These are phyloP conservation scores for Mucor ambiguus DNA, from an alignment of 371 early-diverging fungal species.

Conservation along the genomic window DNA sequence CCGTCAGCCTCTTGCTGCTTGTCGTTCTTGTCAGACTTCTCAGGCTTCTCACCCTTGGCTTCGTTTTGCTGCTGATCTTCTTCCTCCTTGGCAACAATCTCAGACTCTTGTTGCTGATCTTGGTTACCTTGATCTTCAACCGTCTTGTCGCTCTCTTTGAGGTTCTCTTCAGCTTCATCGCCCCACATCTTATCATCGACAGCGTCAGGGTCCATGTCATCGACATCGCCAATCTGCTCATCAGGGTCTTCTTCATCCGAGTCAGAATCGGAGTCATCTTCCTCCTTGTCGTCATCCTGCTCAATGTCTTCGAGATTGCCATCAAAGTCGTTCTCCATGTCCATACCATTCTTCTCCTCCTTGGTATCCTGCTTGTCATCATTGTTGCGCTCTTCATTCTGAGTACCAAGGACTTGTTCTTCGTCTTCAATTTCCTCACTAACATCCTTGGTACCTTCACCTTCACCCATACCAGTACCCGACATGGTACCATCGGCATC, in stretches of 20 bases:
- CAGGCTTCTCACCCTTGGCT: constrained; percentile 37
- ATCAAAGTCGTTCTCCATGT: constrained; percentile 96
- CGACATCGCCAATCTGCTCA: constrained; percentile 92
- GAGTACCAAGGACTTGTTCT: constrained; percentile 90
- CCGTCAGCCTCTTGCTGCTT: constrained; percentile 48
- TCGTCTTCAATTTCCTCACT: constrained; percentile 96
- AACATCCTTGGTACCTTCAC: constrained; percentile 94
- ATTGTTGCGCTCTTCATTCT: constrained; percentile 73
- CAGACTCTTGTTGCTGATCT: constrained; percentile 58
- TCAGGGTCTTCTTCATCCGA: constrained; percentile 71
- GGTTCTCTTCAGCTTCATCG: constrained; percentile 77
- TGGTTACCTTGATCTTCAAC: constrained; percentile 59
- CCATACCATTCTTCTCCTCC: constrained; percentile 92
- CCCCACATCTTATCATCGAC: constrained; percentile 98
- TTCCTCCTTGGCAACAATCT: constrained; percentile 72
- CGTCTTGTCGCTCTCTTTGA: constrained; percentile 66
- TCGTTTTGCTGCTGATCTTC: constrained; percentile 48
- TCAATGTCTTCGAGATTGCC: constrained; percentile 91
- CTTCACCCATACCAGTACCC: constrained; percentile 97
- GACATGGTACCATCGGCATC: constrained; percentile 63
- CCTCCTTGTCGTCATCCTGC: constrained; percentile 65
- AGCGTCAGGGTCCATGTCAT: constrained; percentile 85
- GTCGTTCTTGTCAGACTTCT: constrained; percentile 25
- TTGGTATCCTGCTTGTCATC: constrained; percentile 63
- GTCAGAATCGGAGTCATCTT: constrained; percentile 49